Percentiles rank a stretch among this genome's conserved stretches.
These are phyloP conservation scores for Flaveria brownii DNA, from an alignment of 129 eudicot genomes.

Conservation along the genomic window DNA sequence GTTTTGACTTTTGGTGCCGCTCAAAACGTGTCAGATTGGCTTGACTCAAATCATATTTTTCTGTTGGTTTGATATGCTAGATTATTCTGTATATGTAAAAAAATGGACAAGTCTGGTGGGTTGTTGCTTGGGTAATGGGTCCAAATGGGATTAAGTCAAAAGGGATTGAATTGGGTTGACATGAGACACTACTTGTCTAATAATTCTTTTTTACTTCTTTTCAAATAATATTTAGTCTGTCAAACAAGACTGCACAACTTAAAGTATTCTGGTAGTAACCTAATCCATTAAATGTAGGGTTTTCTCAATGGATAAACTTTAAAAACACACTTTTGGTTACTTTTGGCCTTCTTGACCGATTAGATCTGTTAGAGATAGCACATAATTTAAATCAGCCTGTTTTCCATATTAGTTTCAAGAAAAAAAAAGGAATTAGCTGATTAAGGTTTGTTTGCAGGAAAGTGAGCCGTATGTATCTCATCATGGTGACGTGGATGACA, in stretches of 20 bases:
- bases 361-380: background rate
- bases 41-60: too few relatives aligned
- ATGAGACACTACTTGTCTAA: background rate
- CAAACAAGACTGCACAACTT: background rate
- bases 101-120: background rate
- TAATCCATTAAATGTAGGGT: background rate
- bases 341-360: background rate
- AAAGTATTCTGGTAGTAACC: background rate
- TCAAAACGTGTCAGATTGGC: background rate
- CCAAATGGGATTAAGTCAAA: background rate
- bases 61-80: slow-evolving; percentile 9
- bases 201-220: background rate
- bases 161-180: background rate
- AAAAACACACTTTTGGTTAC: too few relatives aligned
- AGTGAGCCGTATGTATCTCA: slow-evolving; percentile 22
- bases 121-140: background rate
- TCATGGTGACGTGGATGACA: slow-evolving; percentile 43
- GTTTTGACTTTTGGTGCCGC: background rate
- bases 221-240: background rate
- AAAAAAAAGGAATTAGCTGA: slow-evolving; percentile 4
- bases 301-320: too few relatives aligned
- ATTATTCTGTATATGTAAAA: background rate
- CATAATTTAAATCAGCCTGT: background rate
- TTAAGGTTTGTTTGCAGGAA: slow-evolving; percentile 38
- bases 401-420: background rate